phyloP scores from a whole-genome alignment of 2,329 filamentous ascomycete genomes.

The Colletotrichum abscissum region DNA sequence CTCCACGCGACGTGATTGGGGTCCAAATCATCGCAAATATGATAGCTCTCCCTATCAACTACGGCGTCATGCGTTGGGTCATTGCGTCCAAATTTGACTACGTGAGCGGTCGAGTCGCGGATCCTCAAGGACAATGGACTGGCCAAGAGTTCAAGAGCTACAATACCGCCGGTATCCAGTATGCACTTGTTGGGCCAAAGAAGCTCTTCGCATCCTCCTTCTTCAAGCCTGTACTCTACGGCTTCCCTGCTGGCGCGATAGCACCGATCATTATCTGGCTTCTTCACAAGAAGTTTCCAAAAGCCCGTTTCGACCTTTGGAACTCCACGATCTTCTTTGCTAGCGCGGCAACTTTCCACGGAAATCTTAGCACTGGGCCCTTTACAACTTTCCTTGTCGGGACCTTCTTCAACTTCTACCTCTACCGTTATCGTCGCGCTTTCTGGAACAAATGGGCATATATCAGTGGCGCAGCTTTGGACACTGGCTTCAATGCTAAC shows the following conservation, averaged over 20 bases:
- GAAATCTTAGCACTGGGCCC: constrained; percentile 71
- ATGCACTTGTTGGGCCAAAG: constrained; percentile 63
- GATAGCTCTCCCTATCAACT: constrained; percentile 61
- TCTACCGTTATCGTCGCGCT: constrained; percentile 64
- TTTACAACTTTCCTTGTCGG: constrained; percentile 68
- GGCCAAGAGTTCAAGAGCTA: constrained; percentile 63
- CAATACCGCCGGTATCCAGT: constrained; percentile 69
- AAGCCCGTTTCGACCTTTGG: constrained; percentile 65
- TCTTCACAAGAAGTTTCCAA: constrained; percentile 64
- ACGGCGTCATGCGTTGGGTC: constrained; percentile 70
- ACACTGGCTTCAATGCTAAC: constrained; percentile 72
- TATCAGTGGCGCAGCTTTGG: constrained; percentile 70
- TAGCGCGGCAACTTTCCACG: constrained; percentile 66
- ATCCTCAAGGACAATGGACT: constrained; percentile 71
- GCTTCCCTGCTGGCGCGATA: constrained; percentile 62
- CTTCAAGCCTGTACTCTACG: constrained; percentile 61
- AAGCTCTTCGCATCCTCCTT: constrained; percentile 58
- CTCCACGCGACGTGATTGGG: constrained; percentile 66
- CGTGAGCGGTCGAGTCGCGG: constrained; percentile 59
- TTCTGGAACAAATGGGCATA: constrained; percentile 72
- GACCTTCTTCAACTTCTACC: constrained; percentile 69
- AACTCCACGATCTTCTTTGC: constrained; percentile 73
- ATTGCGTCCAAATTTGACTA: constrained; percentile 67
- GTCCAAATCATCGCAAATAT: constrained; percentile 45
- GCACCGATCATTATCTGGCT: constrained; percentile 60